Evolutionary conservation across 2,329 filamentous ascomycete genomes (phyloP).

Genomic region (Teratosphaeriaceae sp.): DNA sequence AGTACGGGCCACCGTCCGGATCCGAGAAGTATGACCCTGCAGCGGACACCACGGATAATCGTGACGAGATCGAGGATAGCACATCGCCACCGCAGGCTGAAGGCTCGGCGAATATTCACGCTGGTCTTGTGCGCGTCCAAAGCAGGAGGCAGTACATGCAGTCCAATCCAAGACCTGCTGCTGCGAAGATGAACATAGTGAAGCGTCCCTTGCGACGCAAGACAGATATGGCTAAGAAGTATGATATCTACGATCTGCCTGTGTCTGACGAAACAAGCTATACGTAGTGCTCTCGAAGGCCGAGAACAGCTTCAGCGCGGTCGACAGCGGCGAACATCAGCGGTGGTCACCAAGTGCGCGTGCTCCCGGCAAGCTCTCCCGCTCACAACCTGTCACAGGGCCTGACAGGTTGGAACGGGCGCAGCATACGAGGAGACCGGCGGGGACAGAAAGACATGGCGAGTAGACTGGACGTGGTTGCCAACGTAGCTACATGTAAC

Average conservation of each 20-base stretch:
- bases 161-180: background rate
- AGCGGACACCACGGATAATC: background rate
- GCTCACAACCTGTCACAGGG: no score
- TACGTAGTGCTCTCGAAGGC: no score
- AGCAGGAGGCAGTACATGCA: background rate
- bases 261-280: constrained; percentile 5
- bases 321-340: no score
- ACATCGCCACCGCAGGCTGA: background rate
- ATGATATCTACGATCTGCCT: constrained; percentile 4
- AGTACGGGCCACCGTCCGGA: background rate
- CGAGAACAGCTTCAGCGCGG: no score
- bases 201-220: background rate
- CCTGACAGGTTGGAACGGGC: no score
- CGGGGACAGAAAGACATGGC: no score
- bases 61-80: background rate
- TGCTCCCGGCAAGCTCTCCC: no score
- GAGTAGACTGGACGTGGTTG: no score
- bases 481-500: no score
- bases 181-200: background rate
- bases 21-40: background rate
- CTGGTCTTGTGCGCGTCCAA: background rate
- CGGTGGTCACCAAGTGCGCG: no score
- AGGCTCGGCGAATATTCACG: background rate
- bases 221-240: background rate
- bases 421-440: no score